Conservation (phyloP, 495 filamentous ascomycete species). For the Penicillium diatomitis region DNA sequence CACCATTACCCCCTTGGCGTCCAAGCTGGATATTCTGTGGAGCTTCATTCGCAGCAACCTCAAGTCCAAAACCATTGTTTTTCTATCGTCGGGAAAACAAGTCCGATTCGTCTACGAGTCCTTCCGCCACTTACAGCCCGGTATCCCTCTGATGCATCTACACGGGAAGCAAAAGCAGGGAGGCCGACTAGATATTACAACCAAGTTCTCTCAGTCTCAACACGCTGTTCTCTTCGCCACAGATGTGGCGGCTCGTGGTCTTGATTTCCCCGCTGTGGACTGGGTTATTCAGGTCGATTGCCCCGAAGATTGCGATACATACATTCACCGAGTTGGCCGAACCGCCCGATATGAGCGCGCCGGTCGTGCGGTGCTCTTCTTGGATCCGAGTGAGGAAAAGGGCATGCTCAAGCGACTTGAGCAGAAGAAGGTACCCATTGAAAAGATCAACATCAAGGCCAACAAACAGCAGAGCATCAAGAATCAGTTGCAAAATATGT, state of each 20-base stretch:
- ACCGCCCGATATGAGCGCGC: constrained; percentile 88
- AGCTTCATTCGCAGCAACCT: constrained; percentile 84
- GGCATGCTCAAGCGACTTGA: constrained; percentile 76
- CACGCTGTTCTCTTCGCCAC: constrained; percentile 87
- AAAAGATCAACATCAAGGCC: constrained; percentile 71
- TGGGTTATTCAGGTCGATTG: constrained; percentile 96
- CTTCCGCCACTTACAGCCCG: constrained; percentile 88
- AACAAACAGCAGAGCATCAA: constrained; percentile 85
- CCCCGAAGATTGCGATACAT: constrained; percentile 93
- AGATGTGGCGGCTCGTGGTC: constrained; percentile 83
- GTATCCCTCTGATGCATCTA: constrained; percentile 89
- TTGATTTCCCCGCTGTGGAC: constrained; percentile 95
- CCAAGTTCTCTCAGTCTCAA: constrained; percentile 67
- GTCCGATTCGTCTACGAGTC: constrained; percentile 92
- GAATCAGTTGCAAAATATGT: constrained; percentile 79
- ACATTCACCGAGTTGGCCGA: constrained; percentile 92
- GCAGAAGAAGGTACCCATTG: constrained; percentile 79
- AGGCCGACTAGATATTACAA: constrained; percentile 76
- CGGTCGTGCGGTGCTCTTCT: constrained; percentile 81
- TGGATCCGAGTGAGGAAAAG: constrained; percentile 84
- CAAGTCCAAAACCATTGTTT: constrained; percentile 87
- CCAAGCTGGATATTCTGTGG: constrained; percentile 87
- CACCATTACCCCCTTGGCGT: constrained; percentile 67
- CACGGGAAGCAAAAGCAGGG: constrained; percentile 91
- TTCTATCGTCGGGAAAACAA: constrained; percentile 89